phyloP scores from a whole-genome alignment of 306 rosid species.

The Luffa acutangula region DNA sequence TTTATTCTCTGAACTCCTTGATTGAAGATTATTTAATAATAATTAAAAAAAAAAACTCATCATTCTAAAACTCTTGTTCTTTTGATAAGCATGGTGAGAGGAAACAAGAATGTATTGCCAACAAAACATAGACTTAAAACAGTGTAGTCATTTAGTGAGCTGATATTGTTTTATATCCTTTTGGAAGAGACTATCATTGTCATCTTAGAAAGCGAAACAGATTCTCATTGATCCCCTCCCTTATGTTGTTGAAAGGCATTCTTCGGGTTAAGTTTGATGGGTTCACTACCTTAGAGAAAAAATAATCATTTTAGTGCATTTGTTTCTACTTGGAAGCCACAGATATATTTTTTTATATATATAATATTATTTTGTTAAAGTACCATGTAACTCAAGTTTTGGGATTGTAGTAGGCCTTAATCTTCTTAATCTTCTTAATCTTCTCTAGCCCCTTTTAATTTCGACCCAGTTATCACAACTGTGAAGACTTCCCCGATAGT shows the following conservation, averaged over 20 bases:
- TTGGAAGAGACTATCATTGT: background rate
- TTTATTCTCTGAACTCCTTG: constrained; percentile 7
- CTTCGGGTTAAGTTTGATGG: background rate
- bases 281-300: background rate
- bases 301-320: background rate
- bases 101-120: background rate
- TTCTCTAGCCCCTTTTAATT: background rate
- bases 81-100: background rate
- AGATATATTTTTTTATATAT: too few species aligned
- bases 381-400: background rate
- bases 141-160: background rate
- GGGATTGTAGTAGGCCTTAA: background rate
- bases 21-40: background rate
- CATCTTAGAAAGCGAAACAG: background rate
- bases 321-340: background rate
- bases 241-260: background rate
- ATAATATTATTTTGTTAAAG: background rate
- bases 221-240: background rate
- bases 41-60: background rate
- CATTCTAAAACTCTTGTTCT: background rate
- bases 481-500: background rate
- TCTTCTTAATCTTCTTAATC: background rate
- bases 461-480: background rate
- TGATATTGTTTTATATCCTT: background rate
- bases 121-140: background rate